Evolutionary conservation across 805 yeast genomes (phyloP).

Genomic region (Candida nitratophila): DNA sequence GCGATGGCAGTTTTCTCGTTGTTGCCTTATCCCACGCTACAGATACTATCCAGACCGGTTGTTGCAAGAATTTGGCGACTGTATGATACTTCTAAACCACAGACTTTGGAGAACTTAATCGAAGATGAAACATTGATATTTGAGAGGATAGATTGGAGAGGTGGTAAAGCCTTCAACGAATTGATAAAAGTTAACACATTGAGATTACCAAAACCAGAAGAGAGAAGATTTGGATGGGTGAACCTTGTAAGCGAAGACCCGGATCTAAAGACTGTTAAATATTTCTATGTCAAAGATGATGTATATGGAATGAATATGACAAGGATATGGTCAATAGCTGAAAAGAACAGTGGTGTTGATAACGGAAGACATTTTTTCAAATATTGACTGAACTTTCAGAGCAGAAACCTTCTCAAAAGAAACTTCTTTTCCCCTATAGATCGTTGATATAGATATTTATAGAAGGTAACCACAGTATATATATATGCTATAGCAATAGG

Average conservation of each 20-base stretch:
- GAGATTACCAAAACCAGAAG: slow-evolving; percentile 25
- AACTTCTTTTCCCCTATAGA: slow-evolving; percentile 1
- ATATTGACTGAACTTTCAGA: too few relatives aligned
- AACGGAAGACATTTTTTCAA: slow-evolving; percentile 49
- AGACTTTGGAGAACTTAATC: slow-evolving; percentile 55
- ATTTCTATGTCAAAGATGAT: slow-evolving; percentile 60
- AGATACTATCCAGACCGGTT: slow-evolving; percentile 52
- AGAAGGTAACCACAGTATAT: too few relatives aligned
- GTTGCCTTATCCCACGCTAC: slow-evolving; percentile 51
- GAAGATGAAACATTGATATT: slow-evolving; percentile 58
- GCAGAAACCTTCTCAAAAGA: too few relatives aligned
- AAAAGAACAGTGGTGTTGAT: slow-evolving; percentile 55
- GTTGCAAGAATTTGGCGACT: slow-evolving; percentile 68
- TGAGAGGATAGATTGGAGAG: slow-evolving; percentile 62
- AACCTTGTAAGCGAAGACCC: slow-evolving; percentile 38
- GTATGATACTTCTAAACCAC: slow-evolving; percentile 55
- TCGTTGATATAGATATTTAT: not conserved
- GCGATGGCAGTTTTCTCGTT: slow-evolving; percentile 34
- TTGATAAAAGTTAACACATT: slow-evolving; percentile 46
- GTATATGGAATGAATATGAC: slow-evolving; percentile 82
- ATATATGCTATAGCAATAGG: too few relatives aligned
- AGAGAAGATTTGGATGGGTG: slow-evolving; percentile 39
- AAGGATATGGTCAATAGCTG: slow-evolving; percentile 78
- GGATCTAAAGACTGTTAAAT: slow-evolving; percentile 27
- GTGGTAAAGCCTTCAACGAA: slow-evolving; percentile 57